Evolutionary conservation across 1,284 basidiomycete genomes (phyloP).

Genomic region (Ustilago trichophora): DNA sequence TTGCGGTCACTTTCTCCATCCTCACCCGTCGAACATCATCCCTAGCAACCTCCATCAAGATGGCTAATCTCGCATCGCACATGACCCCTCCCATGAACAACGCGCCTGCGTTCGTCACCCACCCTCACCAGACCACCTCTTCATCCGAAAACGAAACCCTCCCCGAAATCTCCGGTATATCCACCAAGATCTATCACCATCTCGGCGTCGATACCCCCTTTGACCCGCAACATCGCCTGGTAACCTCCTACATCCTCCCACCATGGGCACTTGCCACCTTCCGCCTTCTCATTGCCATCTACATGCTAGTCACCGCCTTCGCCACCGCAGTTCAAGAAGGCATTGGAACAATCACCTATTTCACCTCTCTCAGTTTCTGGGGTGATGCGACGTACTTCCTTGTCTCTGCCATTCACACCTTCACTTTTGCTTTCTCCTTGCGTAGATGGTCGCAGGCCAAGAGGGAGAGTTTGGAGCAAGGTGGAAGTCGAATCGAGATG

Average conservation of each 20-base stretch:
- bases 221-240: constrained; percentile 71
- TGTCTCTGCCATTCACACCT: constrained; percentile 37
- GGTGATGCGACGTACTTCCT: constrained; percentile 40
- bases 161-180: constrained; percentile 27
- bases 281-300: constrained; percentile 71
- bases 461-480: not conserved
- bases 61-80: constrained; percentile 29
- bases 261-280: constrained; percentile 70
- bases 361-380: constrained; percentile 38
- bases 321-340: constrained; percentile 65
- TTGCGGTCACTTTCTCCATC: too few species aligned
- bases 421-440: constrained; percentile 15
- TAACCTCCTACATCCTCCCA: constrained; percentile 73
- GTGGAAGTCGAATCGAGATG: constrained; percentile 17
- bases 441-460: constrained; percentile 20
- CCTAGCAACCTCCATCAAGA: too few species aligned
- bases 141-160: not conserved
- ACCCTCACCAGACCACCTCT: not conserved
- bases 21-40: too few species aligned
- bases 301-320: constrained; percentile 71
- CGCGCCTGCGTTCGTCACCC: constrained; percentile 2
- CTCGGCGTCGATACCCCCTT: constrained; percentile 69
- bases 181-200: constrained; percentile 48
- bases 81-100: constrained; percentile 20
- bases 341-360: constrained; percentile 44